A percentile compares a stretch with the other conserved stretches of the same genome.
Conservation (phyloP, 441 rosid species). For the Croton setiger region DNA sequence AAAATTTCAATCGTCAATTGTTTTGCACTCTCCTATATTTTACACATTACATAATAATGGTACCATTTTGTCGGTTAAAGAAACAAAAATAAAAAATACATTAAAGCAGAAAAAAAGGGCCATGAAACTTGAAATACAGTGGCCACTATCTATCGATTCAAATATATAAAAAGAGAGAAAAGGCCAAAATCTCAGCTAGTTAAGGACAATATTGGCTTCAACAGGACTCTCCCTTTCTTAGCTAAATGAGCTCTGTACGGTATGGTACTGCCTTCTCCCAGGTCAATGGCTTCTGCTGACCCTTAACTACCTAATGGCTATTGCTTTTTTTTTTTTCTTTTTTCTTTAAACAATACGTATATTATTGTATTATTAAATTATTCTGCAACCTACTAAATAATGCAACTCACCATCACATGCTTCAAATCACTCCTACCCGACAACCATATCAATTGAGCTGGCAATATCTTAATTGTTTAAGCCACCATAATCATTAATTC, state of each 20-base stretch:
- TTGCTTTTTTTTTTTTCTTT: too few relatives aligned
- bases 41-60: background rate
- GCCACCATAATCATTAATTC: background rate
- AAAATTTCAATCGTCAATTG: background rate
- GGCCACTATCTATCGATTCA: too few relatives aligned
- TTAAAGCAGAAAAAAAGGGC: too few relatives aligned
- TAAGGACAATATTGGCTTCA: background rate
- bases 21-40: background rate
- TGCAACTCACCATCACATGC: constrained; percentile 31
- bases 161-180: too few relatives aligned
- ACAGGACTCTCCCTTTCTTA: background rate
- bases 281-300: constrained; percentile 13
- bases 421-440: constrained; percentile 22
- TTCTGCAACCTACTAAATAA: constrained; percentile 25
- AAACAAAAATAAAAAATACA: too few relatives aligned
- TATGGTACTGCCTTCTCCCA: constrained; percentile 1
- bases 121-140: too few relatives aligned
- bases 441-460: constrained; percentile 30
- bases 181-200: background rate
- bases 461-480: constrained; percentile 27
- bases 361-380: background rate
- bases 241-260: background rate
- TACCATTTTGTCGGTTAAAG: background rate
- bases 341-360: background rate
- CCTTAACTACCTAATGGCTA: constrained; percentile 14